Conservation (phyloP, 345 rosid genomes). For the Ricinus communis region DNA sequence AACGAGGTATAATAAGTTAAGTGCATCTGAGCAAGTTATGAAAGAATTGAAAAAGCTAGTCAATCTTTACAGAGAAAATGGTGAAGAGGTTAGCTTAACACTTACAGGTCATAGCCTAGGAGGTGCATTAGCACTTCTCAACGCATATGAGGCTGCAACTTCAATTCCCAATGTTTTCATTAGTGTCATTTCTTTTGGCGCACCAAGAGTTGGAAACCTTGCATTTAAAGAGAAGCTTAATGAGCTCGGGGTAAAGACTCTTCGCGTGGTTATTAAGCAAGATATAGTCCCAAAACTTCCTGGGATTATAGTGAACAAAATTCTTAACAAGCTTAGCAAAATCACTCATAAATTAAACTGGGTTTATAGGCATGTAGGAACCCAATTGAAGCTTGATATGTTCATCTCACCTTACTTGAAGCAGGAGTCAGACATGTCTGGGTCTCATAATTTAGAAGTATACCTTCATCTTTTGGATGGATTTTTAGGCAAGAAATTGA, state of each 20-base stretch:
- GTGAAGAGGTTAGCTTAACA: constrained; percentile 57
- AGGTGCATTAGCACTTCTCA: constrained; percentile 61
- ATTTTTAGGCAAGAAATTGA: constrained; percentile 37
- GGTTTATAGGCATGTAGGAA: constrained; percentile 66
- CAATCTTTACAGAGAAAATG: constrained; percentile 33
- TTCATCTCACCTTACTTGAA: constrained; percentile 48
- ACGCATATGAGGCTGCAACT: constrained; percentile 51
- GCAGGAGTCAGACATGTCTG: constrained; percentile 35
- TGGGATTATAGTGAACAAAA: constrained; percentile 49
- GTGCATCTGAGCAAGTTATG: constrained; percentile 65
- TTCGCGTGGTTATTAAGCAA: constrained; percentile 53
- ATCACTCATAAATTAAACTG: constrained; percentile 41
- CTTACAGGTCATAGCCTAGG: constrained; percentile 62
- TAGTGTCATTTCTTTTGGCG: constrained; percentile 59
- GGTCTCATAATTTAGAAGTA: constrained; percentile 55
- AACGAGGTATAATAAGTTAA: constrained; percentile 50
- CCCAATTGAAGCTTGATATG: constrained; percentile 48
- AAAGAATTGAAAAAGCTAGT: constrained; percentile 45
- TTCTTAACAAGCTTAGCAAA: constrained; percentile 41
- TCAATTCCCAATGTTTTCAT: constrained; percentile 40
- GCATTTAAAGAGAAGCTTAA: constrained; percentile 50
- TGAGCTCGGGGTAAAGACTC: constrained; percentile 47
- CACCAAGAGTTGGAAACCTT: constrained; percentile 67
- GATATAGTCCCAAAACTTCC: constrained; percentile 64
- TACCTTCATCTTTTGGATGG: constrained; percentile 67